Percentiles rank a stretch among this genome's conserved stretches.
phyloP scores from a whole-genome alignment of 331 rosid genomes.

The Malus hybrid region DNA sequence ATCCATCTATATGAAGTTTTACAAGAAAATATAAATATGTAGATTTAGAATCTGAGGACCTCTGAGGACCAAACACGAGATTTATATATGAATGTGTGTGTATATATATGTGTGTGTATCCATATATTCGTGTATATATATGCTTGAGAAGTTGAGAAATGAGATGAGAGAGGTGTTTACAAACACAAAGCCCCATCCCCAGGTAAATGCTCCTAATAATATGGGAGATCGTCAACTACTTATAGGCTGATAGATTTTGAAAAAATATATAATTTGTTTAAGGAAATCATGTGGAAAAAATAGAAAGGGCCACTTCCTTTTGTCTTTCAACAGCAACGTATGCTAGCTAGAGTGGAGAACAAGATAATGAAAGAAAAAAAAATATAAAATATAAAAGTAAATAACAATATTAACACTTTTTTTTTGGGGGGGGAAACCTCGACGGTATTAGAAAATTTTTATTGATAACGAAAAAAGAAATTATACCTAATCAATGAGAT shows the following conservation, averaged over 20 bases:
- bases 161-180: background rate
- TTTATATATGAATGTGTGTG: background rate
- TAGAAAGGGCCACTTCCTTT: background rate
- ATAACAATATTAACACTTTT: background rate
- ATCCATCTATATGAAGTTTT: conserved; percentile 10
- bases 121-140: background rate
- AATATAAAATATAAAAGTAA: background rate
- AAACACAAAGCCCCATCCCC: background rate
- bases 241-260: conserved; percentile 1
- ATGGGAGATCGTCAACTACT: background rate
- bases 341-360: background rate
- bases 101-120: background rate
- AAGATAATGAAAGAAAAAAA: background rate
- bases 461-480: too few relatives aligned
- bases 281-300: background rate
- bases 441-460: too few relatives aligned
- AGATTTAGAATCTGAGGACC: background rate
- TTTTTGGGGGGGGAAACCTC: too few relatives aligned
- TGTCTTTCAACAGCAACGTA: background rate
- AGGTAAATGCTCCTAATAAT: background rate
- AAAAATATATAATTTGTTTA: background rate
- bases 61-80: background rate
- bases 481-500: too few relatives aligned
- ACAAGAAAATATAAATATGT: background rate
- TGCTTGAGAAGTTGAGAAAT: background rate